Conservation (phyloP, 1,139 yeast genomes). For the Scheffersomyces quercinus region DNA sequence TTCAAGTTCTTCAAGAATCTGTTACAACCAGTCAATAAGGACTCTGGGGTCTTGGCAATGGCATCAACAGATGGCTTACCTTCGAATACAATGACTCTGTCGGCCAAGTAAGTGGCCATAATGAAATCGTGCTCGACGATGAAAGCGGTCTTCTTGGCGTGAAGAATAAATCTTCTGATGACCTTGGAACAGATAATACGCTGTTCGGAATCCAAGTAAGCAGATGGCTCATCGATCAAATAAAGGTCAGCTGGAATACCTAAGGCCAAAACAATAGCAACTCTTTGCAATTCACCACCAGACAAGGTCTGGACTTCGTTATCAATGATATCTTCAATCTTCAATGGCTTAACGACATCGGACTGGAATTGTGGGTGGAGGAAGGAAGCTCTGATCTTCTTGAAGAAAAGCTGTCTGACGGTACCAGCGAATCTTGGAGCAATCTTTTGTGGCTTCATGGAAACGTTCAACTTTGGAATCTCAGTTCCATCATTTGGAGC, state of each 20-base stretch:
- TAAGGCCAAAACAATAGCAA: slow-evolving; percentile 90
- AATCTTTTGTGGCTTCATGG: slow-evolving; percentile 98
- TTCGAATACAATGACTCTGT: slow-evolving; percentile 96
- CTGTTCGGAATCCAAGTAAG: slow-evolving; percentile 97
- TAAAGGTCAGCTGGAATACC: slow-evolving; percentile 96
- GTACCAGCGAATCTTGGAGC: slow-evolving; percentile 99
- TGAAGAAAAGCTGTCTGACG: slow-evolving; percentile 94
- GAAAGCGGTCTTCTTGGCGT: slow-evolving; percentile 96
- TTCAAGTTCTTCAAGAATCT: slow-evolving; percentile 93
- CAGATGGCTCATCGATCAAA: slow-evolving; percentile 97
- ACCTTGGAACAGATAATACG: slow-evolving; percentile 99
- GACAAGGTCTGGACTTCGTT: slow-evolving; percentile 97
- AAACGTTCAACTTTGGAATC: slow-evolving; percentile 85
- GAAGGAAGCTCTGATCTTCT: slow-evolving; percentile 92
- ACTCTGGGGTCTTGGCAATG: slow-evolving; percentile 83
- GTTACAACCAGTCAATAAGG: slow-evolving; percentile 95
- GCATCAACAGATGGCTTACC: slow-evolving; percentile 89
- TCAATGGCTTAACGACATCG: slow-evolving; percentile 94
- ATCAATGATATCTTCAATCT: slow-evolving; percentile 90
- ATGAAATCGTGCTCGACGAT: slow-evolving; percentile 99
- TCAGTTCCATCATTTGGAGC: slow-evolving; percentile 77
- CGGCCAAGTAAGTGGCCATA: slow-evolving; percentile 99
- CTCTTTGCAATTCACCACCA: slow-evolving; percentile 99
- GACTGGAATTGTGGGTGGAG: slow-evolving; percentile 97
- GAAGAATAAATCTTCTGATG: slow-evolving; percentile 93